Percentiles rank a stretch among this genome's conserved stretches.
Conservation (phyloP, 768 basidiomycete genomes). For the Rubroboletus satanas region DNA sequence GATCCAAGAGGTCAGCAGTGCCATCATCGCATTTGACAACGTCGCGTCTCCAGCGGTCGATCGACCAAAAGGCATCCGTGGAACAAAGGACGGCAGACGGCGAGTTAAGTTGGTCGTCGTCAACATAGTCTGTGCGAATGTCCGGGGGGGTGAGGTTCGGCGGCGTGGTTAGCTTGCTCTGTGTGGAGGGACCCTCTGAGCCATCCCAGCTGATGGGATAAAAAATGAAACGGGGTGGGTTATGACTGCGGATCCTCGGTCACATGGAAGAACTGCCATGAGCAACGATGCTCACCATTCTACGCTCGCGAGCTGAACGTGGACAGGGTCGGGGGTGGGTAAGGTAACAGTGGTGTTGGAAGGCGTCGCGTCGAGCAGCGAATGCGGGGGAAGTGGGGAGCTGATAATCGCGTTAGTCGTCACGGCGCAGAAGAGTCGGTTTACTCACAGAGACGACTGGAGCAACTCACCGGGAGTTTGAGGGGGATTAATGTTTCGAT, state of each 20-base stretch:
- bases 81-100: slow-evolving; percentile 18
- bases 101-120: slow-evolving; percentile 38
- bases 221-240: slow-evolving; percentile 24
- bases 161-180: neutral
- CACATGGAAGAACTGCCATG: neutral
- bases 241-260: slow-evolving; percentile 5
- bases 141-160: neutral
- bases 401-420: neutral
- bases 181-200: slow-evolving; percentile 24
- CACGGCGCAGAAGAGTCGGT: no score
- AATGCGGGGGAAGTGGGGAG: neutral
- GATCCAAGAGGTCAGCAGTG: slow-evolving; percentile 12
- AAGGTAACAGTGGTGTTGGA: slow-evolving; percentile 30
- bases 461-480: neutral
- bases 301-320: slow-evolving; percentile 12
- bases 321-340: slow-evolving; percentile 20
- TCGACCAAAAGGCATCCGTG: slow-evolving; percentile 21
- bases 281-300: slow-evolving; percentile 9
- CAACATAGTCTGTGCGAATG: neutral
- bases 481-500: neutral
- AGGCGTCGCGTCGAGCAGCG: slow-evolving; percentile 11
- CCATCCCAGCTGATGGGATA: slow-evolving; percentile 27
- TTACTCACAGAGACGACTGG: neutral
- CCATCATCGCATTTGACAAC: slow-evolving; percentile 6
- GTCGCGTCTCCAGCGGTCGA: slow-evolving; percentile 23